Evolutionary conservation across 2,329 filamentous ascomycete species (phyloP).

Genomic region (Colletotrichum euphorbiae): DNA sequence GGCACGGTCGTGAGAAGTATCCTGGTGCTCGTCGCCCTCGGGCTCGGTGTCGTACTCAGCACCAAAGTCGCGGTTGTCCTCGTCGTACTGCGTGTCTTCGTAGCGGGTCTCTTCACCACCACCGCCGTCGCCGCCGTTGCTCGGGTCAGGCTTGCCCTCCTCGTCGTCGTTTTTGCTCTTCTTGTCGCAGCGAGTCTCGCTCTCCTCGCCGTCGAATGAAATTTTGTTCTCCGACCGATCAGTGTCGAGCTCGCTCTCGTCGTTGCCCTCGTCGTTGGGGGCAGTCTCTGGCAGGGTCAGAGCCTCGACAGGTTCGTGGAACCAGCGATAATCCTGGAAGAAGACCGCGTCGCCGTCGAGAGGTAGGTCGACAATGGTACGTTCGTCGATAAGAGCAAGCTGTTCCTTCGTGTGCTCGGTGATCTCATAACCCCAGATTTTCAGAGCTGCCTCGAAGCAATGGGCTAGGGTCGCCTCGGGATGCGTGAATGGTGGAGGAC

Average conservation of each 20-base stretch:
- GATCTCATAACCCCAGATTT: constrained; percentile 3
- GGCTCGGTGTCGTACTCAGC: too few relatives aligned
- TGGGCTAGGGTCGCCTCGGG: constrained; percentile 18
- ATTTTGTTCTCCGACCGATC: too few relatives aligned
- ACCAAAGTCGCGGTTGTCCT: not conserved
- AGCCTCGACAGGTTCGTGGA: not conserved
- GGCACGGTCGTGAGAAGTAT: not conserved
- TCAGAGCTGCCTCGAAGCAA: constrained; percentile 17
- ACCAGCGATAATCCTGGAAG: constrained; percentile 1
- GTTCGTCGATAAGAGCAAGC: not conserved
- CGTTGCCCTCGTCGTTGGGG: not conserved
- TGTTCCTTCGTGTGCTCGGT: constrained; percentile 19
- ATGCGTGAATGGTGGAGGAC: constrained; percentile 17
- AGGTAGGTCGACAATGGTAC: constrained; percentile 21
- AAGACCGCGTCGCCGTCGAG: constrained; percentile 21
- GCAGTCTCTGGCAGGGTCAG: too few relatives aligned
- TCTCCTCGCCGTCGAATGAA: too few relatives aligned
- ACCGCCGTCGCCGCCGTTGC: too few relatives aligned
- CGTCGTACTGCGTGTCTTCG: not conserved
- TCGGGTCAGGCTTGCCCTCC: not conserved
- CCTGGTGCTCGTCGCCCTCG: not conserved
- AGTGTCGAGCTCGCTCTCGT: too few relatives aligned
- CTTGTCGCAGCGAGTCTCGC: too few relatives aligned
- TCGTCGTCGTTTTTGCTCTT: not conserved
- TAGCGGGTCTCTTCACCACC: too few relatives aligned